These are phyloP conservation scores for Scheffersomyces coipomensis DNA, from an alignment of 805 yeast species.

Conservation along the genomic window DNA sequence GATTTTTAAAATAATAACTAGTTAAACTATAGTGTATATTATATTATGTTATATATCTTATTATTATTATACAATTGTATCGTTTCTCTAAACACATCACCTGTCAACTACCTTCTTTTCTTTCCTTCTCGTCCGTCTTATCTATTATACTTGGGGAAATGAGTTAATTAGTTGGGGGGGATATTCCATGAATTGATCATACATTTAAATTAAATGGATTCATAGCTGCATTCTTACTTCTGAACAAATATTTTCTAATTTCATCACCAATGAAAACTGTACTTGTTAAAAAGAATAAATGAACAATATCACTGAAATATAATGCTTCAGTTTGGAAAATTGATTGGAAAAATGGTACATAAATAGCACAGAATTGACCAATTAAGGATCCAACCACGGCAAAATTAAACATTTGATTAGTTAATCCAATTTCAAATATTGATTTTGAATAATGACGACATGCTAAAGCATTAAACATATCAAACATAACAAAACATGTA, in stretches of 20 bases:
- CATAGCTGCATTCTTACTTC: conserved; percentile 15
- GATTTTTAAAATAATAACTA: too few relatives aligned
- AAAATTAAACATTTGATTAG: conserved; percentile 86
- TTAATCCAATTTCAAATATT: conserved; percentile 75
- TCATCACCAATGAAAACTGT: conserved; percentile 88
- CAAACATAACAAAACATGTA: conserved; percentile 93
- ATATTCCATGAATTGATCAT: too few relatives aligned
- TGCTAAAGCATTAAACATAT: conserved; percentile 93
- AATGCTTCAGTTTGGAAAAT: conserved; percentile 95
- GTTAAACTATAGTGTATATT: too few relatives aligned
- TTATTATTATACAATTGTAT: too few relatives aligned
- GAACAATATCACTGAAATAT: conserved; percentile 63
- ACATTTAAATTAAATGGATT: conserved; percentile 16
- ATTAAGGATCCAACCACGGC: conserved; percentile 86
- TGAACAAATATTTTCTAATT: conserved; percentile 53
- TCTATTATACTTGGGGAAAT: too few relatives aligned
- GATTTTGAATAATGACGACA: conserved; percentile 89
- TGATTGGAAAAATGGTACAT: conserved; percentile 87
- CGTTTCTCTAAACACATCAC: too few relatives aligned
- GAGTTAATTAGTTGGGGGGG: too few relatives aligned
- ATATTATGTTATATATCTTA: too few relatives aligned
- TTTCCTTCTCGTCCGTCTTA: not conserved
- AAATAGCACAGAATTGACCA: conserved; percentile 92
- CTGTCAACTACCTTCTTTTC: not conserved
- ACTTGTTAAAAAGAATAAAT: conserved; percentile 64